Evolutionary conservation across 352 stramenopile species (phyloP), one percentile per base, ranked within the genome.

Genomic region (Pythium folliculosum): DNA sequence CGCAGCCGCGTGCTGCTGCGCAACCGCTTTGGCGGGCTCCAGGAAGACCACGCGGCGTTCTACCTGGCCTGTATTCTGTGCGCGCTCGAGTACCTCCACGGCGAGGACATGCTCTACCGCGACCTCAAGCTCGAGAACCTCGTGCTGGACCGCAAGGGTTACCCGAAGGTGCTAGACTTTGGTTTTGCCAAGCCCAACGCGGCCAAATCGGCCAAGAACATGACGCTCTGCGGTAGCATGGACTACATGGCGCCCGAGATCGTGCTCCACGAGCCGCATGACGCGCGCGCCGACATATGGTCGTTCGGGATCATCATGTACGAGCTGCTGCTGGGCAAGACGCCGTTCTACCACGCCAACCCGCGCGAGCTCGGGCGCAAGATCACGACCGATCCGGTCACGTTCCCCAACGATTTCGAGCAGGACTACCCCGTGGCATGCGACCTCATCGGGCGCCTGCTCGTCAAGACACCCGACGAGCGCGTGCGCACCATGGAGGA

Each of bases 71-170:
- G 96, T 66, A 95, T 98, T 63, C 68, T 89, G 19, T 80, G 80
- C 45, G 91, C 81, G 16, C 69, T 94, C 35, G 75, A 88, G 70
- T 94, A 94, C 45, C 70, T 96, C 21, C 88, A 96, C 63, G 75
- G 69, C 6, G 65, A 87, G 37, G 78, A 73, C 22, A 73, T 92
- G 66, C 75, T 96, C 30, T 97, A 97, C 57, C 87, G 90, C 10
- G 91, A 97, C 67, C 71, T 97, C n/a, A 97, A 97, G 70, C 81
- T 92, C 10, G 90, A 97, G 69, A 97, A 97, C 67, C 65, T 97
- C 13, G 80, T 96, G 43, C 70, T 97, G 23, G 87, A 98, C 73
- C 63, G 72, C 8, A 75, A 79, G 35, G 96, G 97, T 19, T 99
- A 98, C 78, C 75, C 80, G 23, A 92, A 94, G 49, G 61, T 94